A percentile compares a stretch with the other conserved stretches of the same genome.
These are phyloP conservation scores for Fragilariopsis cylindrus DNA, from an alignment of 108 stramenopile genomes.

Conservation along the genomic window DNA sequence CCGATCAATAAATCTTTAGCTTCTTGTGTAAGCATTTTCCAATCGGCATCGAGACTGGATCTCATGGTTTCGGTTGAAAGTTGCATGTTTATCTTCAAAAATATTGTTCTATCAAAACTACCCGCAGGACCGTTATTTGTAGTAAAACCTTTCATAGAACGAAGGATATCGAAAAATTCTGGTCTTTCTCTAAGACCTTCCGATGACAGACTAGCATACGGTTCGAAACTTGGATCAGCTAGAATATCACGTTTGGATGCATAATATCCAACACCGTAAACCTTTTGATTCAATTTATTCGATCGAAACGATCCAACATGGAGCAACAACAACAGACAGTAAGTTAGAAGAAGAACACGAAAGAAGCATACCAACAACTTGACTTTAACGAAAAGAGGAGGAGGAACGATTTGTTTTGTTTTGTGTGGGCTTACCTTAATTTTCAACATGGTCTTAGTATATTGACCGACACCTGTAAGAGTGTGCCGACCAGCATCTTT, in stretches of 20 bases:
- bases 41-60: conserved; percentile 78
- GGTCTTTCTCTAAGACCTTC: conserved; percentile 70
- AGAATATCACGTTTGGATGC: conserved; percentile 78
- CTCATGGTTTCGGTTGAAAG: conserved; percentile 82
- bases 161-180: conserved; percentile 72
- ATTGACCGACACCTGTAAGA: conserved; percentile 84
- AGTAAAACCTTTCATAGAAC: conserved; percentile 47
- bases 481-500: conserved; percentile 79
- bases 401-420: neutral
- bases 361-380: too few relatives aligned
- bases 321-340: conserved; percentile 9
- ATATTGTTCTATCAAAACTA: conserved; percentile 73
- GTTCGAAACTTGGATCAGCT: conserved; percentile 65
- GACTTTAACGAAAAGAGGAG: neutral
- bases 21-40: conserved; percentile 81
- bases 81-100: conserved; percentile 89
- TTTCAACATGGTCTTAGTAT: conserved; percentile 72
- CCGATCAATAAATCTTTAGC: conserved; percentile 69
- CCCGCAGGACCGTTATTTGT: conserved; percentile 42
- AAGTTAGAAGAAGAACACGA: neutral
- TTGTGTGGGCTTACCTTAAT: conserved; percentile 57
- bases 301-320: neutral
- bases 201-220: conserved; percentile 57
- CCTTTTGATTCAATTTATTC: conserved; percentile 32
- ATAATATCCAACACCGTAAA: conserved; percentile 85